Base-by-base conservation (phyloP, 768 basidiomycete genomes). In the Dentipellis fragilis region DNA sequence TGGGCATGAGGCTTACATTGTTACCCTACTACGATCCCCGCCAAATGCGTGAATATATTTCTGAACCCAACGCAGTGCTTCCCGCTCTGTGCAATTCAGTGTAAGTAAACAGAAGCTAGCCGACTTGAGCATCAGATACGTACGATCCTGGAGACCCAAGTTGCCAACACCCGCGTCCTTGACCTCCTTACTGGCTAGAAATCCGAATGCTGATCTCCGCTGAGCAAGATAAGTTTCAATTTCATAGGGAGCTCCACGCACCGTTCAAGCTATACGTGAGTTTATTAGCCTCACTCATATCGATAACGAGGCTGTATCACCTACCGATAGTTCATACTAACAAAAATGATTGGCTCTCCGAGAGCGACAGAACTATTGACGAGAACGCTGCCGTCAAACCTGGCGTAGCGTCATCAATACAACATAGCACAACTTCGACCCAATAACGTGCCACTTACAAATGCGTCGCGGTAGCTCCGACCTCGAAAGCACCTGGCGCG, bases 81-180 rank as follows among this genome's bases (percentile, higher is more conserved):
- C 67, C 4, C 73, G 67, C 49, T 77, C 65, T 66, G 45, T 3
- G 14, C 21, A 3, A 66, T 21, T 36, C 12, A 4, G 1, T 3
- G 47, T 39, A 38, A 48, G 39, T 38, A 42, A 52, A 38, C 2
- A 51, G 40, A 48, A 39, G 57, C 23, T 36, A 11, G 49, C 46
- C 4, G 11, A 54, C 4, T 35, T 34, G 8, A 37, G 34, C 9
- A 29, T 29, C 1, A 16, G 21, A 0, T 17, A 64, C 68, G 58
- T 50, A 74, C 75, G 75, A 65, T 84, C 80, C 47, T 68, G 70
- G 8, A 83, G 66, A 8, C 81, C 81, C 14, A 80, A 65, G 60
- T 82, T 81, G 14, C 70, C 71, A 14, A 70, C 52, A 1, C 71
- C 71, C 6, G 72, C 73, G 0, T 62, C 68, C 51, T 70, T 67